A percentile compares a stretch with the other conserved stretches of the same genome.
These are phyloP conservation scores for Rhodotorula paludigena DNA, from an alignment of 768 basidiomycete species.

Conservation along the genomic window DNA sequence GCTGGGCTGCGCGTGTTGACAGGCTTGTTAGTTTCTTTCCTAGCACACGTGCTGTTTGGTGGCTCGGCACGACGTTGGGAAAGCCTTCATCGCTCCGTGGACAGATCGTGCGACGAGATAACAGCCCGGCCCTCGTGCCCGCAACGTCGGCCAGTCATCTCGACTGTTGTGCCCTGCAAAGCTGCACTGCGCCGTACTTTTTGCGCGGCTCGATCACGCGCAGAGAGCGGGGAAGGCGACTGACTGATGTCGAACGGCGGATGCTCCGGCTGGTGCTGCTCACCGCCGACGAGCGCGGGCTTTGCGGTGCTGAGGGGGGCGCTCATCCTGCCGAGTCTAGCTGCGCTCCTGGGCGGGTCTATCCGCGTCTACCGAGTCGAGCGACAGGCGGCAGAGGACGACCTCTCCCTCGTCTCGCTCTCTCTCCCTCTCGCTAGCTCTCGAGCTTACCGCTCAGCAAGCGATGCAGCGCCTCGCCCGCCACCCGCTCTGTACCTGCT, in stretches of 20 bases:
- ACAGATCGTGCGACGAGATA: too few relatives aligned
- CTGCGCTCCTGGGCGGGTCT: too few relatives aligned
- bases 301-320: background rate
- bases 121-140: background rate
- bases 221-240: background rate
- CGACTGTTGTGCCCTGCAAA: background rate
- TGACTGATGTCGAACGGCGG: conserved; percentile 23
- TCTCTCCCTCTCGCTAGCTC: too few relatives aligned
- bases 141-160: too few relatives aligned
- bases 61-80: too few relatives aligned
- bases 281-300: background rate
- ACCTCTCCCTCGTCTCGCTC: too few relatives aligned
- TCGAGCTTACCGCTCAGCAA: too few relatives aligned
- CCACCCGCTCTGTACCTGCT: too few relatives aligned
- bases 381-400: too few relatives aligned
- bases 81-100: too few relatives aligned
- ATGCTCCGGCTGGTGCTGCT: background rate
- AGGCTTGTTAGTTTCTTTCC: background rate
- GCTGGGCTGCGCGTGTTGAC: conserved; percentile 9
- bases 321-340: background rate
- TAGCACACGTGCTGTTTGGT: too few relatives aligned
- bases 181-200: background rate
- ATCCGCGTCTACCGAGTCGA: too few relatives aligned
- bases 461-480: background rate
- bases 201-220: background rate